These are phyloP conservation scores for Pichia cabralensis DNA, from an alignment of 805 yeast genomes.

Conservation along the genomic window DNA sequence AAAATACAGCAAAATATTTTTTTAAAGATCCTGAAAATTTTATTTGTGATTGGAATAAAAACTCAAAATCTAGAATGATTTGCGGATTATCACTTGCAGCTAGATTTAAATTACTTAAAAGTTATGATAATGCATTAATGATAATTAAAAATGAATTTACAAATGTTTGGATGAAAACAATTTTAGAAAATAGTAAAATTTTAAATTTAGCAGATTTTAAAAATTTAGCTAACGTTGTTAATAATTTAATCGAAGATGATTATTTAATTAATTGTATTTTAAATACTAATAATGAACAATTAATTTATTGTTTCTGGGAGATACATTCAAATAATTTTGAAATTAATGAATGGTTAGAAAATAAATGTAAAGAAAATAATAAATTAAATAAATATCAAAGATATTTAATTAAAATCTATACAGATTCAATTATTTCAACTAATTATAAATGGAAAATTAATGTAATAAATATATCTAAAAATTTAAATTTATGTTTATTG, in stretches of 20 bases:
- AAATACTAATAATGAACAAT: conserved; percentile 5
- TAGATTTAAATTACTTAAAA: conserved; percentile 15
- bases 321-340: conserved; percentile 11
- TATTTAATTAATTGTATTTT: conserved; percentile 9
- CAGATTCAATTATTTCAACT: conserved; percentile 10
- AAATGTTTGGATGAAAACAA: conserved; percentile 16
- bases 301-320: conserved; percentile 23
- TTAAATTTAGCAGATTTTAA: conserved; percentile 9
- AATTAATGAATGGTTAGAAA: conserved; percentile 10
- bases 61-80: conserved; percentile 10
- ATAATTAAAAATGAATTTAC: conserved; percentile 11
- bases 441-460: conserved; percentile 2
- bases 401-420: conserved; percentile 8
- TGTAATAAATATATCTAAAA: conserved; percentile 11
- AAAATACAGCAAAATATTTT: conserved; percentile 7
- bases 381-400: conserved; percentile 6
- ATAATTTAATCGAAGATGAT: conserved; percentile 8
- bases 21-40: conserved; percentile 7
- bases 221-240: conserved; percentile 15
- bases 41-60: conserved; percentile 4
- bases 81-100: conserved; percentile 17
- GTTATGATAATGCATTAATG: conserved; percentile 9
- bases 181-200: neutral
- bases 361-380: conserved; percentile 1
- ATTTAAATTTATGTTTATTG: conserved; percentile 6